Conservation (phyloP, 345 rosid genomes). For the Linum lewisii region DNA sequence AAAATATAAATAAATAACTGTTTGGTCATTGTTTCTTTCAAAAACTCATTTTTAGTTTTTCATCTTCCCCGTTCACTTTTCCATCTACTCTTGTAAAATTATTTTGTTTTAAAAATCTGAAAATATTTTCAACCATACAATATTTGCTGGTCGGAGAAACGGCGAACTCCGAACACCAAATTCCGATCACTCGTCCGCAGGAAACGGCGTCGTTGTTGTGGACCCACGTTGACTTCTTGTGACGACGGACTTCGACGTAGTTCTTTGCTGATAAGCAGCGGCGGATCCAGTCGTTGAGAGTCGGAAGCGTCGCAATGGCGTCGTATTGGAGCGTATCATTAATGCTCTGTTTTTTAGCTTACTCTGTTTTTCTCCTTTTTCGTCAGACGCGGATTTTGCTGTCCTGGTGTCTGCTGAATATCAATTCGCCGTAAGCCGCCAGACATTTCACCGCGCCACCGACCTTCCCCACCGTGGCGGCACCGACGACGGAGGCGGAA, state of each 20-base stretch:
- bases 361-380: slow-evolving; percentile 19
- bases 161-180: too few species aligned
- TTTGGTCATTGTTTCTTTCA: too few species aligned
- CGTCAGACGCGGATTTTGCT: slow-evolving; percentile 60
- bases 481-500: background rate
- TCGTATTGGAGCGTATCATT: slow-evolving; percentile 15
- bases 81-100: too few species aligned
- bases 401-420: slow-evolving; percentile 70
- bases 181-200: too few species aligned
- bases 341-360: slow-evolving; percentile 2
- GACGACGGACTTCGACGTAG: slow-evolving; percentile 59
- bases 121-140: too few species aligned
- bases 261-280: slow-evolving; percentile 35
- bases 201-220: slow-evolving; percentile 71
- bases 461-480: slow-evolving; percentile 17
- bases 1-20: too few species aligned
- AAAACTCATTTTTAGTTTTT: too few species aligned
- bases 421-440: slow-evolving; percentile 33
- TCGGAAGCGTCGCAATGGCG: slow-evolving; percentile 53
- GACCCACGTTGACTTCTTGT: slow-evolving; percentile 67
- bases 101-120: too few species aligned
- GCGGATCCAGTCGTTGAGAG: slow-evolving; percentile 40
- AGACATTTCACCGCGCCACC: slow-evolving; percentile 50
- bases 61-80: too few species aligned
- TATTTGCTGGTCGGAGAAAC: too few species aligned